These are phyloP conservation scores for Debaryomyces udenii DNA, from an alignment of 1,139 yeast species.

Conservation along the genomic window DNA sequence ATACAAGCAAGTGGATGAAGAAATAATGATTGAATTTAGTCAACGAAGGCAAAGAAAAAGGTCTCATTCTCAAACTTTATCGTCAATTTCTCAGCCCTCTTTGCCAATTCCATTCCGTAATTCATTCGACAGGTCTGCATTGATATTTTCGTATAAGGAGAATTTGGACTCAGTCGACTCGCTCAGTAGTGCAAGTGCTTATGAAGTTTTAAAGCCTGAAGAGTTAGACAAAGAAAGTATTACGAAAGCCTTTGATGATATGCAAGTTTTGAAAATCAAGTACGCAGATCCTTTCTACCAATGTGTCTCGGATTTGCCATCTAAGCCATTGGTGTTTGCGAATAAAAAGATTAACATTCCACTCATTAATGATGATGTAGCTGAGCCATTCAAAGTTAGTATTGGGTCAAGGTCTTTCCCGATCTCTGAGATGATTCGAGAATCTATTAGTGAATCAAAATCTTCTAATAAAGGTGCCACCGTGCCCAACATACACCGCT, in stretches of 20 bases:
- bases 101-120: background rate
- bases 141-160: too few relatives aligned
- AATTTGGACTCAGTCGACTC: too few relatives aligned
- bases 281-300: constrained; percentile 69
- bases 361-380: constrained; percentile 18
- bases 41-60: constrained; percentile 14
- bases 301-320: constrained; percentile 50
- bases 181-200: constrained; percentile 14
- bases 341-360: constrained; percentile 60
- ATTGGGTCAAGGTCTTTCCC: constrained; percentile 12
- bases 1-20: constrained; percentile 17
- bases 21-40: constrained; percentile 18
- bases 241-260: constrained; percentile 39
- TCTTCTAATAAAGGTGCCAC: background rate
- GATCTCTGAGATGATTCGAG: constrained; percentile 16
- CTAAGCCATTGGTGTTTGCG: constrained; percentile 62
- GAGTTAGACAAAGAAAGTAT: constrained; percentile 26
- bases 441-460: constrained; percentile 2
- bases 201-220: constrained; percentile 24
- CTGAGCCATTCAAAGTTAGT: constrained; percentile 11
- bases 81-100: background rate
- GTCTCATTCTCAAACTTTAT: constrained; percentile 1
- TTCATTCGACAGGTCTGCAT: too few relatives aligned
- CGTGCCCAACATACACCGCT: constrained; percentile 14
- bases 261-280: constrained; percentile 53